Percentiles rank a stretch among this genome's conserved stretches.
Evolutionary conservation across 2,329 filamentous ascomycete species (phyloP).

Genomic region (Pseudogymnoascus sp.): DNA sequence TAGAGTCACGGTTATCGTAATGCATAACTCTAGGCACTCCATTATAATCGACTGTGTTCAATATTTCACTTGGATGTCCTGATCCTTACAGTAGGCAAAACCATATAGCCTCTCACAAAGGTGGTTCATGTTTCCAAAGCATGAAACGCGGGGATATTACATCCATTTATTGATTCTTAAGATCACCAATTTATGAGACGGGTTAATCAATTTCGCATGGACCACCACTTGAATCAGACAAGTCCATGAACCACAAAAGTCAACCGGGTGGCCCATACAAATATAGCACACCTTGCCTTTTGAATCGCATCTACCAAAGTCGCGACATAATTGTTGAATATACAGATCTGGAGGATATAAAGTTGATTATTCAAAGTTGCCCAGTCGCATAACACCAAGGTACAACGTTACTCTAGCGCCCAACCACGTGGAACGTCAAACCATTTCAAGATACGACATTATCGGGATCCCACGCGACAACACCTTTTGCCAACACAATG

Average conservation of each 20-base stretch:
- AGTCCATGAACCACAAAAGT: slow-evolving; percentile 7
- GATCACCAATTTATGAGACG: slow-evolving; percentile 10
- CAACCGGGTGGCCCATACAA: not conserved
- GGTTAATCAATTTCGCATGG: slow-evolving; percentile 9
- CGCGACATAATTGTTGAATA: not conserved
- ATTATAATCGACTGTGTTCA: not conserved
- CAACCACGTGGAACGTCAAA: slow-evolving; percentile 4
- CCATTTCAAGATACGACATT: slow-evolving; percentile 5
- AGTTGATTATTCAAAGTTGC: slow-evolving; percentile 7
- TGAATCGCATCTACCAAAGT: not conserved
- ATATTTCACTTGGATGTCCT: not conserved
- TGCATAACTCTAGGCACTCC: not conserved
- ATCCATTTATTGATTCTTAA: slow-evolving; percentile 2
- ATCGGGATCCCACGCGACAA: slow-evolving; percentile 7
- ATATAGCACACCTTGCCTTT: not conserved
- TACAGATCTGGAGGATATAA: not conserved
- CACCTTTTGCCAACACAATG: slow-evolving; percentile 4
- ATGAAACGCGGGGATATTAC: slow-evolving; percentile 7
- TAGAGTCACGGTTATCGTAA: not conserved
- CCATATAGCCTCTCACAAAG: not conserved
- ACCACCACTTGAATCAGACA: slow-evolving; percentile 7
- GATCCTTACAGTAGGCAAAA: not conserved
- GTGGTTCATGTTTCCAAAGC: not conserved
- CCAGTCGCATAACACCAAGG: not conserved
- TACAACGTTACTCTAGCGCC: not conserved